These are phyloP conservation scores for Comarum palustre DNA, from an alignment of 306 rosid species.

Conservation along the genomic window DNA sequence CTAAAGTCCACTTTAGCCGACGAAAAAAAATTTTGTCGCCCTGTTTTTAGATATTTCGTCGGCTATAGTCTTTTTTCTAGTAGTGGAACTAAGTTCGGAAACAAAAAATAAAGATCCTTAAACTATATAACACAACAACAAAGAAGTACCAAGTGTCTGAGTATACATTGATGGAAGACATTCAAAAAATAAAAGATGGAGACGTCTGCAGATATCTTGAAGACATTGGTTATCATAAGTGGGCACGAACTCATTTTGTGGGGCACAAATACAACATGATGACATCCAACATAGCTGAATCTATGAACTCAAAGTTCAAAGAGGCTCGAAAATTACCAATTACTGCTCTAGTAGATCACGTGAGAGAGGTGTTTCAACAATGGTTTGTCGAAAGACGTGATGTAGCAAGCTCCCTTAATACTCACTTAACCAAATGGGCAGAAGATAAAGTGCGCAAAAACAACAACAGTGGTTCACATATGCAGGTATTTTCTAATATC, in stretches of 20 bases:
- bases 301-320: background rate
- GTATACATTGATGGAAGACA: background rate
- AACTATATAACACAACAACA: background rate
- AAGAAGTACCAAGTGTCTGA: background rate
- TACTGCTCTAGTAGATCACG: background rate
- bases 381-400: background rate
- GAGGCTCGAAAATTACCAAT: background rate
- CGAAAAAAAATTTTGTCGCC: too few species aligned
- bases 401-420: background rate
- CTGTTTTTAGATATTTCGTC: too few species aligned
- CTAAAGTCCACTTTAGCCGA: too few species aligned
- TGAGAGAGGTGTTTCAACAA: background rate
- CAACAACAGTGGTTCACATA: background rate
- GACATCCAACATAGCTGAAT: too few species aligned
- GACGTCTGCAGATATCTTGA: background rate
- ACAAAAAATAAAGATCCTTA: background rate
- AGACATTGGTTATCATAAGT: conserved; percentile 1
- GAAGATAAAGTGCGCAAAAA: background rate
- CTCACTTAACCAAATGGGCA: background rate
- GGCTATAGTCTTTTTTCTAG: too few species aligned
- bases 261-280: background rate
- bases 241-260: conserved; percentile 1
- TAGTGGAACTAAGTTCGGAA: background rate
- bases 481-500: background rate
- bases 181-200: background rate